Base-by-base conservation (phyloP, 768 basidiomycete genomes). In the Russula lepida region DNA sequence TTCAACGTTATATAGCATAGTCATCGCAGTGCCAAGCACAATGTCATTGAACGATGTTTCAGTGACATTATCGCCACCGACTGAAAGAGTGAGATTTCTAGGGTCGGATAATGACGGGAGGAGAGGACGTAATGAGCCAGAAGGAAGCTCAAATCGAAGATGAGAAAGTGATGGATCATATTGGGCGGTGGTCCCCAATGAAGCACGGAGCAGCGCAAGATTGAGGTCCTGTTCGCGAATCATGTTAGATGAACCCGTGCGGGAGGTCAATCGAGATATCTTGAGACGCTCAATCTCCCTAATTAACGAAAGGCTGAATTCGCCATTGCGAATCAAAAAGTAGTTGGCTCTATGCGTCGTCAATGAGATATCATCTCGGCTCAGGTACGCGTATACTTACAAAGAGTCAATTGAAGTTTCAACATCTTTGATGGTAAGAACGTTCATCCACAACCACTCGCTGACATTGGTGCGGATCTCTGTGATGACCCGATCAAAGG, bases 391-490 rank as follows among this genome's bases (percentile, higher is more conserved):
- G 41, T 41, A 46, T 0, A 74, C 89, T 70, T 72, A 93, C 92
- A 95, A 70, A 13, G 90, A 88, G 66, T 93, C 84, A 21, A 95
- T 83, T 0, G 92, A 87, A 25, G 88, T 87, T 64, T 88, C 85
- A 0, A 95, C 86, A 63, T 93, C 91, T 66, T 83, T 81, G 68
- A 80, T 80, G 2, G 92, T 95, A 54, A 97, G 76, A 39, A 95
- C 86, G 68, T 94, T 92, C 25, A 84, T 72, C 94, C 93, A 97
- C 1, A 97, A 76, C 92, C 93, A 97, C 77, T 97, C 94, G 69
- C 92, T 89, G 54, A 95, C 82, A 59, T 87, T 85, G 1, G 80
- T 86, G 60, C 92, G 77, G 39, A 94, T 89, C 62, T 86, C 82
- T 19, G 81, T 75, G 37, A 97, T 82, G 60, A 85, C 81, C 33